Conservation (phyloP, 345 rosid genomes). For the Aurinia saxatilis region DNA sequence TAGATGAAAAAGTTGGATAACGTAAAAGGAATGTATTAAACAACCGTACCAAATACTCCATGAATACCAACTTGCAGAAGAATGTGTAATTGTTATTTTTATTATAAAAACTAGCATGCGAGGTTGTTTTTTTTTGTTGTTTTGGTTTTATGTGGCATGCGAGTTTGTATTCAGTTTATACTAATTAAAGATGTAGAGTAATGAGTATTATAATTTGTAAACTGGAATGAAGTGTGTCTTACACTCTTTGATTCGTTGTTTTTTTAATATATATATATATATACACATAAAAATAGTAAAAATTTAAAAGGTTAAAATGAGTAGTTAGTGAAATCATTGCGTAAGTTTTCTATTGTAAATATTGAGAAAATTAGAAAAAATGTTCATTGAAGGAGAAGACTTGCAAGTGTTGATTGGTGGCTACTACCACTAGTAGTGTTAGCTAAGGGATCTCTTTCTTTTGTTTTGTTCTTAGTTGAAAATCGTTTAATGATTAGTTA, state of each 20-base stretch:
- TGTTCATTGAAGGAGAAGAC: slow-evolving; percentile 29
- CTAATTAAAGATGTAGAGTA: not conserved
- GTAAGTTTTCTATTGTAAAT: slow-evolving; percentile 1
- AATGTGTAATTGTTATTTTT: not conserved
- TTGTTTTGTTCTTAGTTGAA: not conserved
- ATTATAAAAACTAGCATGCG: not conserved
- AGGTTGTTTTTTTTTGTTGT: not conserved
- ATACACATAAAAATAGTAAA: too few relatives aligned
- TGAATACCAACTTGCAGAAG: slow-evolving; percentile 12
- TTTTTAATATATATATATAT: not conserved
- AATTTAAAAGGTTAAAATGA: not conserved
- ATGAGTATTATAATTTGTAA: not conserved
- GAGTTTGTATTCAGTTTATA: not conserved
- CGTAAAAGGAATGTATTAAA: slow-evolving; percentile 25
- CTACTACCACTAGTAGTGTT: slow-evolving; percentile 22
- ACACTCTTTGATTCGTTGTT: slow-evolving; percentile 22
- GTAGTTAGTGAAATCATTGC: slow-evolving; percentile 18
- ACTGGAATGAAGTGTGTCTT: slow-evolving; percentile 3
- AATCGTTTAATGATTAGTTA: not conserved
- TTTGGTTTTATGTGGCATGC: slow-evolving; percentile 9
- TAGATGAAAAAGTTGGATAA: slow-evolving; percentile 15
- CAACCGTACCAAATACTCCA: slow-evolving; percentile 22
- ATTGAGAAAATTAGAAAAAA: not conserved
- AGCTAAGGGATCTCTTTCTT: slow-evolving; percentile 2
- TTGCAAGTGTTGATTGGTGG: slow-evolving; percentile 23